phyloP scores from a whole-genome alignment of 345 rosid species.

The Zanthoxylum bungeanum region DNA sequence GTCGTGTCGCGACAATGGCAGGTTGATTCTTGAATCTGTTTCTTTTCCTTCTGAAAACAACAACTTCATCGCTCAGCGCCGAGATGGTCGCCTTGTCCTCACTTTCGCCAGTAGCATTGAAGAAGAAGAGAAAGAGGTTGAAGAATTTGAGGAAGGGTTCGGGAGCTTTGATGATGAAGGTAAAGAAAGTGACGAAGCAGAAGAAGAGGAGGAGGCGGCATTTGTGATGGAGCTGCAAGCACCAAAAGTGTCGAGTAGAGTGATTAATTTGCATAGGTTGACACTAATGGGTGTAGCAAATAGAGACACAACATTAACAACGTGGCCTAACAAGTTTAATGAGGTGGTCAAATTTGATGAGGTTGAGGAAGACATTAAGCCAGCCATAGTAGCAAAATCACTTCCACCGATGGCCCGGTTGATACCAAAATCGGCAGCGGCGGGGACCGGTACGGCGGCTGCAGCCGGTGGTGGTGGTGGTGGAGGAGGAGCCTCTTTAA shows the following conservation, averaged over 20 bases:
- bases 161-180: constrained; percentile 10
- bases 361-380: constrained; percentile 24
- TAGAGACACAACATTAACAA: constrained; percentile 41
- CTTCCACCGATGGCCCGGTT: constrained; percentile 51
- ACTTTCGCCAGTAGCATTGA: constrained; percentile 33
- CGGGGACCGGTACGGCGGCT: constrained; percentile 3
- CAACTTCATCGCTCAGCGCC: constrained; percentile 74
- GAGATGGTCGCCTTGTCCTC: constrained; percentile 86
- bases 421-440: constrained; percentile 30
- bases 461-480: constrained; percentile 15
- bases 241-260: constrained; percentile 37
- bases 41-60: constrained; percentile 63
- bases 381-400: constrained; percentile 45
- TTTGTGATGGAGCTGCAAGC: constrained; percentile 27
- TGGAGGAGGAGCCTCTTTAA: constrained; percentile 35
- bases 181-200: constrained; percentile 19
- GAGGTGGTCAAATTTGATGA: constrained; percentile 25
- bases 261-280: constrained; percentile 48
- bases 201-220: constrained; percentile 13
- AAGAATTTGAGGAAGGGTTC: constrained; percentile 19
- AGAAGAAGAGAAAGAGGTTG: constrained; percentile 20
- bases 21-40: constrained; percentile 87
- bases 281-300: constrained; percentile 41
- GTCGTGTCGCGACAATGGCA: constrained; percentile 77
- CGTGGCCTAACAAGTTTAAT: constrained; percentile 42